phyloP scores from a whole-genome alignment of 2,329 filamentous ascomycete genomes.

The Calonectria pseudoreteaudii region DNA sequence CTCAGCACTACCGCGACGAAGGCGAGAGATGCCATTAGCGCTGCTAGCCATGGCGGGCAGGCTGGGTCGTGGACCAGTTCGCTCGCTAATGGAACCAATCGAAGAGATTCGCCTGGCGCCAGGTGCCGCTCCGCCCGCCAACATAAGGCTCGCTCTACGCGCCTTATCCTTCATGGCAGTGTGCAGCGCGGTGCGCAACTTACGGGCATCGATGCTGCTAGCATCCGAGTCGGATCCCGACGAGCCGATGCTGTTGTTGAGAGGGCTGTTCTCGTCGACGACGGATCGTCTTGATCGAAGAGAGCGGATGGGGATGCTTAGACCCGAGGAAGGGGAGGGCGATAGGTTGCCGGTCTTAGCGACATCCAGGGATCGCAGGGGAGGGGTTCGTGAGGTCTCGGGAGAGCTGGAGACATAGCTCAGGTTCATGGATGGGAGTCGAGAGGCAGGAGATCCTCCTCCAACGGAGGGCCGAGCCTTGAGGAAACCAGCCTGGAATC shows the following conservation, averaged over 20 bases:
- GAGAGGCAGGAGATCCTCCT: conserved; percentile 72
- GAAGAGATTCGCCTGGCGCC: conserved; percentile 60
- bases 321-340: conserved; percentile 52
- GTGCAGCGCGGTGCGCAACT: conserved; percentile 67
- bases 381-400: conserved; percentile 49
- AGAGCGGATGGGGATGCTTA: conserved; percentile 44
- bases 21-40: conserved; percentile 67
- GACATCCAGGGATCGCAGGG: conserved; percentile 63
- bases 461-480: conserved; percentile 58
- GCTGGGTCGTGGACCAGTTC: conserved; percentile 45
- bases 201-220: conserved; percentile 62
- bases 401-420: conserved; percentile 62
- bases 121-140: conserved; percentile 48
- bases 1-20: conserved; percentile 63
- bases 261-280: conserved; percentile 65
- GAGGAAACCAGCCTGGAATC: conserved; percentile 92
- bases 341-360: conserved; percentile 64
- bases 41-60: conserved; percentile 61
- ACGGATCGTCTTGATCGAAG: conserved; percentile 52
- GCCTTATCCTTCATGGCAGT: conserved; percentile 61
- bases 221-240: conserved; percentile 63
- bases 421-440: conserved; percentile 67
- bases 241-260: conserved; percentile 48
- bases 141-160: conserved; percentile 54
- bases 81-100: conserved; percentile 50